Evolutionary conservation across 352 stramenopile genomes (phyloP), one percentile per base, ranked within the genome.

Genomic region (Phytophthora multivora): DNA sequence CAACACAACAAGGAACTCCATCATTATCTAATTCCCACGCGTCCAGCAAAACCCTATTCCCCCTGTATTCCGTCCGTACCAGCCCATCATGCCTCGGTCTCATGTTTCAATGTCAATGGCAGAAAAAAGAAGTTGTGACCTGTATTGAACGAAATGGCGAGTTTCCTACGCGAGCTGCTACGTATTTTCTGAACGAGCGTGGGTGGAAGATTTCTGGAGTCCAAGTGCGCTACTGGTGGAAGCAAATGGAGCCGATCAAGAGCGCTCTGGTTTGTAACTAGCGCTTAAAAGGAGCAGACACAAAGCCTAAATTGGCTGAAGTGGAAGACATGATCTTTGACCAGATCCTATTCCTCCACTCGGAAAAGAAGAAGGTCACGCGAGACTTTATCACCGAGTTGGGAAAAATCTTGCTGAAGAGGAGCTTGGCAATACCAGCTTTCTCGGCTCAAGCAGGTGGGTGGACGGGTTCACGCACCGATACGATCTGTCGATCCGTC

Each of bases 281-380:
- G 1, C 49, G 35, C 21, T n/a, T 56, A 11, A 56, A 47, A 8
- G 36, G 35, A 12, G 49, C 49, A 11, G 49, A 35, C n/a, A 35
- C 49, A 25, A 56, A 47, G 10, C 49, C 33, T 8, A 19, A 35
- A 4, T 12, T 56, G 9, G 49, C 13, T 15, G 35, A 56, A 6
- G 35, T 47, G 9, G 49, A 56, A 12, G 19, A 47, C 19, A 47
- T 56, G 25, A 30, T 56, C 35, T 56, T 56, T 18, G 21, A 47
- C 8, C 30, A 39, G 10, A n/a, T 52, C 5, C 21, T 52, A 4
- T 52, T 52, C 16, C 46, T 46, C 25, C 39, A 25, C 2, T 51
- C 43, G 13, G 26, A 51, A 16, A 51, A 38, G 26, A 51, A 51
- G 10, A 51, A 51, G 43, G 15, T 39, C 15, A 21, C 43, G 8